Conservation (phyloP, 371 early-diverging fungal genomes). For the Circinella minor region DNA sequence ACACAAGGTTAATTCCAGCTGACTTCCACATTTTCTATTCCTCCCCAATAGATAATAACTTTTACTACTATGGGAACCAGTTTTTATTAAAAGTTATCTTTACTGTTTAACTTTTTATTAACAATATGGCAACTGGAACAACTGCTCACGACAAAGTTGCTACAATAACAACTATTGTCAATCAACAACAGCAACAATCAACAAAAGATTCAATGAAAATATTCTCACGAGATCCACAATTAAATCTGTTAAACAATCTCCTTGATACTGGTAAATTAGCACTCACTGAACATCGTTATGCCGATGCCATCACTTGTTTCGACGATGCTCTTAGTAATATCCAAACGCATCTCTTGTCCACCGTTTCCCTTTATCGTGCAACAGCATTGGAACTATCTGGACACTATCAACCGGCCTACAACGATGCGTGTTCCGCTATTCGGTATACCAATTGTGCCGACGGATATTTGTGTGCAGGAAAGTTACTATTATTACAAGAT, state of each 20-base stretch:
- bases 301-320: background rate
- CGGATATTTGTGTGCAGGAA: background rate
- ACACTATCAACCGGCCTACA: conserved; percentile 3
- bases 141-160: too few relatives aligned
- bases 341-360: background rate
- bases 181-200: background rate
- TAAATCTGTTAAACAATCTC: background rate
- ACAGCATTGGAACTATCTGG: background rate
- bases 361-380: conserved; percentile 2
- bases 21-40: too few relatives aligned
- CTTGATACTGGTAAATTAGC: conserved; percentile 5
- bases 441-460: background rate
- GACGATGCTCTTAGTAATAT: background rate
- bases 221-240: background rate
- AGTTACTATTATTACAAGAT: conserved; percentile 2
- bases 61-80: too few relatives aligned
- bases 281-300: background rate
- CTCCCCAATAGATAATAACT: too few relatives aligned
- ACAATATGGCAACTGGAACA: too few relatives aligned
- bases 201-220: background rate
- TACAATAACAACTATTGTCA: too few relatives aligned
- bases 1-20: too few relatives aligned
- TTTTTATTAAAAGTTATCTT: too few relatives aligned
- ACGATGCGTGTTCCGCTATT: conserved; percentile 1
- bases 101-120: too few relatives aligned